Base-by-base conservation (phyloP, 768 basidiomycete genomes). In the Leccinum incarnatum region DNA sequence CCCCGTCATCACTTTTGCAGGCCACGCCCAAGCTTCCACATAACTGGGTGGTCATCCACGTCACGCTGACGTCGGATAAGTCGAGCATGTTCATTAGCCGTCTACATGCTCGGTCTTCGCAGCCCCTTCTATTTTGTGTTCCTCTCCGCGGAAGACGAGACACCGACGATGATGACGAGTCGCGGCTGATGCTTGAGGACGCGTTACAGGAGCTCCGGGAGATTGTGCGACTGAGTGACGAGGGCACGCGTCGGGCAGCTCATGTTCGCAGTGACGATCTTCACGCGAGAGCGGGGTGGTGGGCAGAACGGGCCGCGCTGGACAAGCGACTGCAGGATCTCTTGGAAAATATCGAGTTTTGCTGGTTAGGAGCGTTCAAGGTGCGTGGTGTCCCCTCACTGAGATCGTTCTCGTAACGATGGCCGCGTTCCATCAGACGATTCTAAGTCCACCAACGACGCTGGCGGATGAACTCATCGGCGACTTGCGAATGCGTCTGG, bases 311-410 rank as follows among this genome's bases (percentile, higher is more conserved):
- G 3, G 75, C 77, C 23, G 82, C 79, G 21, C 79, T 98, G n/a
- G 95, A 98, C 67, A 78, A 77, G 50, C 81, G 93, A 23, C 70
- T 99, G 67, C 78, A 83, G 57, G 83, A 84, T 30, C 73, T 99
- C 6, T 71, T 97, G 34, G 84, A 85, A 62, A 93, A 88, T 62
- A 87, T 99, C 47, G 97, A 98, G 70, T 95, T 91, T 65, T 94
- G 91, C 68, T 98, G 97, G 97, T 79, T 99, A 3, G 96, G 97
- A 1, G 94, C 89, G 21, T 98, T 97, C 83, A 98, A 98, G 86
- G 95, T 95, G 52, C 34, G 79, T 66, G 3, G 21, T 56, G 9
- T 57, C 15, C 34, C 19, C 4, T 4, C 15, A 2, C 15, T n/a
- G 40, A 12, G 27, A 27, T 58, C 3, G 15, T 30, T 17, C 40